Evolutionary conservation across 192 early-diverging fungal genomes (phyloP).

Genomic region (Coemansia sp.): DNA sequence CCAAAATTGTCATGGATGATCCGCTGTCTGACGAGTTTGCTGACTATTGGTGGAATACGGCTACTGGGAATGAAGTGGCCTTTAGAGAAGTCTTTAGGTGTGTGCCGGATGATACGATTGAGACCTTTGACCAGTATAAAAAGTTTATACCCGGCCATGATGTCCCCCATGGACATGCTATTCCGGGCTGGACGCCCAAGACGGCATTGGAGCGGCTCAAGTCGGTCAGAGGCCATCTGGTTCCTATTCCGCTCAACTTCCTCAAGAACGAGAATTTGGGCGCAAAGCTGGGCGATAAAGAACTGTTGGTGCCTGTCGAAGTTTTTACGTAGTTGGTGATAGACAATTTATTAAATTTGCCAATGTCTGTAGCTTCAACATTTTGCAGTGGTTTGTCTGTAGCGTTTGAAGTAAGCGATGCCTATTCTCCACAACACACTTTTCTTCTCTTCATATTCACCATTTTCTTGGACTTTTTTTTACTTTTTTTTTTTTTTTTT

Average conservation of each 20-base stretch:
- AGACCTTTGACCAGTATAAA: conserved; percentile 61
- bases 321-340: conserved; percentile 43
- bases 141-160: conserved; percentile 51
- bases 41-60: conserved; percentile 64
- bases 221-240: conserved; percentile 50
- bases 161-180: conserved; percentile 47
- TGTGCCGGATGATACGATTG: conserved; percentile 81
- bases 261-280: conserved; percentile 54
- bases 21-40: conserved; percentile 69
- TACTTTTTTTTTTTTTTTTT: too few species aligned
- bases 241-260: conserved; percentile 55
- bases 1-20: conserved; percentile 58
- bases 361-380: background rate
- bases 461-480: too few species aligned
- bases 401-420: background rate
- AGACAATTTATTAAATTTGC: background rate
- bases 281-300: conserved; percentile 52
- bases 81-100: conserved; percentile 84
- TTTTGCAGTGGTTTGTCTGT: background rate
- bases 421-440: too few species aligned
- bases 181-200: conserved; percentile 20
- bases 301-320: conserved; percentile 52
- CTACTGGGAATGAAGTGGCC: conserved; percentile 65
- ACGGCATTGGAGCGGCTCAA: conserved; percentile 42
- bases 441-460: too few species aligned